A percentile compares a stretch with the other conserved stretches of the same genome.
Conservation (phyloP, 75 land plant genomes). For the Larix kaempferi region DNA sequence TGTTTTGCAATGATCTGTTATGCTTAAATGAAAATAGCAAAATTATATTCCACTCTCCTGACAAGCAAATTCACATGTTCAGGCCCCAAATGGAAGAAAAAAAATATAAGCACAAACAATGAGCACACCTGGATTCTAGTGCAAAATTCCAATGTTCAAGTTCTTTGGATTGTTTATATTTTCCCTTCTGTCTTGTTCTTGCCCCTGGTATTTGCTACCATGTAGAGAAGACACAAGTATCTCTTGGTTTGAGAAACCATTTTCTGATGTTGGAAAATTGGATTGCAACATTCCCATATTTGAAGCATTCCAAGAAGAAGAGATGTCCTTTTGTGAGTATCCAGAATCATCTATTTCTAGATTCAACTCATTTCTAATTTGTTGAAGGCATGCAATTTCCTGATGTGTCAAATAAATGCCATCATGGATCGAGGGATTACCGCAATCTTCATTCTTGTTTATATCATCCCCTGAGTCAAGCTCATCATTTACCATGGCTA, state of each 20-base stretch:
- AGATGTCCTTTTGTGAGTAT: neutral
- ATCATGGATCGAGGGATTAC: slow-evolving; percentile 7
- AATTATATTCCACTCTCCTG: neutral
- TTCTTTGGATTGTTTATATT: neutral
- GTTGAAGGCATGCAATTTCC: slow-evolving; percentile 37
- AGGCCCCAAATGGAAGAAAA: neutral
- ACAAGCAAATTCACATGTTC: neutral
- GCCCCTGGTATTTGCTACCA: neutral
- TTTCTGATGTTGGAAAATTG: neutral
- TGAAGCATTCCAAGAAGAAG: slow-evolving; percentile 8
- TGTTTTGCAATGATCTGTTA: neutral
- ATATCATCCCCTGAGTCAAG: neutral
- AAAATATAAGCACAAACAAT: too few species aligned
- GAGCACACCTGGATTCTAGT: neutral
- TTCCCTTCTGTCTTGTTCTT: neutral
- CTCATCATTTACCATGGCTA: slow-evolving; percentile 8
- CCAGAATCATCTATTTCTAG: slow-evolving; percentile 34
- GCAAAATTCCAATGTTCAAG: slow-evolving; percentile 11
- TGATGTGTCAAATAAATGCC: slow-evolving; percentile 14
- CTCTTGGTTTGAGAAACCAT: slow-evolving; percentile 8
- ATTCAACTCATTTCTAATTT: slow-evolving; percentile 52
- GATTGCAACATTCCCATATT: neutral
- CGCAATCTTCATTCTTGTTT: slow-evolving; percentile 3
- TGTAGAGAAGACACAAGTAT: neutral
- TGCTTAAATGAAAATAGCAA: neutral